Evolutionary conservation across 2,329 filamentous ascomycete species (phyloP), one percentile per base, ranked within the genome.

Genomic region (Hypoxylon sp.): DNA sequence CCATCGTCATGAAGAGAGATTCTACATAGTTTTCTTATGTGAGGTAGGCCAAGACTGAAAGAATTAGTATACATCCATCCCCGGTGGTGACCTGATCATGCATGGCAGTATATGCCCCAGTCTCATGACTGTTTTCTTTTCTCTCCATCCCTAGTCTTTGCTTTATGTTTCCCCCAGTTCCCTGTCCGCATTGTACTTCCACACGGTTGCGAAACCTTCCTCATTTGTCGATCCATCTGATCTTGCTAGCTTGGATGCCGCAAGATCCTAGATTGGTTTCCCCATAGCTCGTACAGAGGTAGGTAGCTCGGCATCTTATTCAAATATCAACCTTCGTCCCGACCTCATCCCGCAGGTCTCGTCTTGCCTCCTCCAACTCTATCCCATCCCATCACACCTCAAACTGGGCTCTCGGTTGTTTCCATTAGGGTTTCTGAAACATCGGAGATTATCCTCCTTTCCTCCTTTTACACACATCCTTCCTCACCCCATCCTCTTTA

Each of bases 211-310:
- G 58, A 65, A 66, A 67, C 64, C 64, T 67, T 67, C 64, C 64
- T 46, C 32, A 64, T 67, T 65, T 21, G 63, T 66, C 56, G 36
- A 59, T 27, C 58, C 62, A 64, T 64, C 57, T 63, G 64, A 67
- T 63, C 57, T 52, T 57, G 48, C 42, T 44, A 42, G 48, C 46
- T 47, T 42, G 41, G 38, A 53, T 41, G 27, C 41, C 31, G 13
- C 44, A 11, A 50, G 49, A 43, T 55, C 40, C 51, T 46, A 47
- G 57, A 40, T 53, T 55, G 41, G 32, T 26, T 13, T 44, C 44
- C n/a, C n/a, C 54, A 55, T 55, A 48, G 43, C 44, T 55, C 41
- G 41, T 45, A 44, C 40, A 43, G 45, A 48, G 45, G 49, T 55
- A 47, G 26, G 47, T 55, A 31, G 17, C 38, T 44, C 38, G 47